Evolutionary conservation across 805 yeast species (phyloP), one percentile per base, ranked within the genome.

Genomic region (Saccharomycopsis babjevae): DNA sequence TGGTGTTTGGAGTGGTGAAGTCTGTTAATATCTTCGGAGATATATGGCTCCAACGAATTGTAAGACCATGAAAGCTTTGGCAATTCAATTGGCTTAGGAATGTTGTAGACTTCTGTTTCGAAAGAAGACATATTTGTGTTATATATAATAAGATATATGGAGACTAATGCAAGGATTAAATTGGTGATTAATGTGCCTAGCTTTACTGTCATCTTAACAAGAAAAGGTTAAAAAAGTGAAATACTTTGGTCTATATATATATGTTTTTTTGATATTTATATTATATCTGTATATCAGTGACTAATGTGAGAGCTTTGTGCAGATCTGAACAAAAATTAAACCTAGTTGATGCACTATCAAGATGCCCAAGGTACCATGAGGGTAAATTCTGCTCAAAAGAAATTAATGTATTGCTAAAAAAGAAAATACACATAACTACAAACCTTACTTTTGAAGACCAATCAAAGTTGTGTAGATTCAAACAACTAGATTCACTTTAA

Each of bases 1-100:
- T 79, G 83, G 67, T 79, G 83, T 67, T 78, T 79, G 59, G 78
- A 70, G 70, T 79, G 72, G 68, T 79, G 83, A 40, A 79, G 64
- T 66, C 77, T 80, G 67, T 77, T 79, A 64, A 79, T 78, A 66
- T 77, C 69, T 54, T 76, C 76, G 13, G 77, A 72, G 63, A 79
- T 78, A 67, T 73, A 73, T 18, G 83, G 83, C 68, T 78, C 81
- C 57, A 78, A 72, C 22, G 80, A 81, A 64, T 72, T 74, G 60
- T 72, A 79, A 63, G 73, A 75, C 76, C 77, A 79, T 67, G 77
- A 80, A 64, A 79, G 72, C 62, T 75, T 74, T 30, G 81, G 81
- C 60, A 77, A 55, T 43, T 34, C 56, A n/a, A 59, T 20, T 28
- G 38, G 28, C 28, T 52, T 38, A 54, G 52, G 38, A 28, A 28